These are phyloP conservation scores for Cicer judaicum DNA, from an alignment of 306 rosid genomes.

Conservation along the genomic window DNA sequence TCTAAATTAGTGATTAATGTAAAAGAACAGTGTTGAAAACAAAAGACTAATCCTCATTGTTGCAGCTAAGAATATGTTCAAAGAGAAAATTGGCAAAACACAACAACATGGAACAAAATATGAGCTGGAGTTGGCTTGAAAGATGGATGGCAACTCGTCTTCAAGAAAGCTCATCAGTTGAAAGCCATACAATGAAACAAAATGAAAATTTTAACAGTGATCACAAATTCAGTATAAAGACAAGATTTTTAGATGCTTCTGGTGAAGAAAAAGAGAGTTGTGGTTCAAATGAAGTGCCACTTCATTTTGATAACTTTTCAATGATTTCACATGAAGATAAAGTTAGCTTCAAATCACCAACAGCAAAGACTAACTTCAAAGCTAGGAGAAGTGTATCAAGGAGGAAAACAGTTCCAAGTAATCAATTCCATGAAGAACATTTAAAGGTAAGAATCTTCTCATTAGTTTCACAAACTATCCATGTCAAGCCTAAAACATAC, in stretches of 20 bases:
- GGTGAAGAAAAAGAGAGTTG: slow-evolving; percentile 93
- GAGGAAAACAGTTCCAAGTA: slow-evolving; percentile 65
- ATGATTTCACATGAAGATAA: slow-evolving; percentile 49
- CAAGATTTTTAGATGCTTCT: slow-evolving; percentile 56
- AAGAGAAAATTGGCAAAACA: slow-evolving; percentile 61
- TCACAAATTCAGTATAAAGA: slow-evolving; percentile 42
- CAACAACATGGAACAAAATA: slow-evolving; percentile 58
- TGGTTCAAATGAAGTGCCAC: slow-evolving; percentile 83
- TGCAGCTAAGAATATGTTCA: slow-evolving; percentile 80
- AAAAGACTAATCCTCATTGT: slow-evolving; percentile 8
- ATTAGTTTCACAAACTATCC: neutral
- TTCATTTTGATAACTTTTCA: slow-evolving; percentile 59
- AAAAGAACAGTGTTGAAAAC: neutral
- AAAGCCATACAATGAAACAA: slow-evolving; percentile 56
- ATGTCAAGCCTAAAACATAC: slow-evolving; percentile 3
- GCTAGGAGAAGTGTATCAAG: slow-evolving; percentile 58
- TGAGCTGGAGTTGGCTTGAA: slow-evolving; percentile 98
- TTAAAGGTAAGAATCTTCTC: slow-evolving; percentile 52
- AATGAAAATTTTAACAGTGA: slow-evolving; percentile 48
- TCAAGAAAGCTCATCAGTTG: slow-evolving; percentile 64
- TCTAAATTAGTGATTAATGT: no score
- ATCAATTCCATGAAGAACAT: slow-evolving; percentile 54
- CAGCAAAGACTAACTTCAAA: slow-evolving; percentile 51
- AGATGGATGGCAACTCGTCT: slow-evolving; percentile 97
- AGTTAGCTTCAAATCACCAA: slow-evolving; percentile 45